Evolutionary conservation across 169 alveolate genomes (phyloP), one percentile per base, ranked within the genome.

Genomic region (Amoebophrya sp.): DNA sequence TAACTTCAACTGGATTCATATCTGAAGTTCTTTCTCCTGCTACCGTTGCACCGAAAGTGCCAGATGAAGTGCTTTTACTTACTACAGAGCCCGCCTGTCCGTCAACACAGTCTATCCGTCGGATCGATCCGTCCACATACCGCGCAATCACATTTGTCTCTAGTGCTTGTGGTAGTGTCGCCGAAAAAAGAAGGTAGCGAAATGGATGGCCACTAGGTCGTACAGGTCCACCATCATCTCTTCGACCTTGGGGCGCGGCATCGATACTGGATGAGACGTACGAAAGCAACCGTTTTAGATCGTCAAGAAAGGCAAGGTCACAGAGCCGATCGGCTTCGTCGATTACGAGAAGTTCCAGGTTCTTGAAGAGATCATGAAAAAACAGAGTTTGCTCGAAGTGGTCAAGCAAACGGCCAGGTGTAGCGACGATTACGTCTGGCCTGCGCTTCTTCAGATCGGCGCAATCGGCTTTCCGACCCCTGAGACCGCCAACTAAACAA

Each of bases 351-450:
- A 95, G 96, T 93, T 96, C 95, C 41, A 97, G 93, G 89, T 95
- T 93, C 90, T 96, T 96, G 76, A 98, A 93, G 89, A 94, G 89
- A 24, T 97, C 95, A 93, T 95, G 95, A 93, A 98, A 98, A 78
- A 98, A 98, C 93, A 97, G 97, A 0, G 99, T 98, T 93, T 97
- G 97, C 76, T 97, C 97, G 89, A 98, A 95, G 94, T 97, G 99
- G 93, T 98, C 98, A 24, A 97, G 96, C 23, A 98, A 94, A 94
- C 99, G 95, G 41, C 99, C 99, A 3, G 98, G 98, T 29, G 99
- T 97, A 36, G 98, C 98, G 34, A 98, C 96, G 34, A 98, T 94
- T 39, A 98, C 94, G 94, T 98, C 98, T 24, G 99, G 99, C 78
- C 97, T 97, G 93, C 94, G 89, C 94, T 96, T 65, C 96, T 96